Base-by-base conservation (phyloP, 75 land plant genomes). In the Cupressus sempervirens region DNA sequence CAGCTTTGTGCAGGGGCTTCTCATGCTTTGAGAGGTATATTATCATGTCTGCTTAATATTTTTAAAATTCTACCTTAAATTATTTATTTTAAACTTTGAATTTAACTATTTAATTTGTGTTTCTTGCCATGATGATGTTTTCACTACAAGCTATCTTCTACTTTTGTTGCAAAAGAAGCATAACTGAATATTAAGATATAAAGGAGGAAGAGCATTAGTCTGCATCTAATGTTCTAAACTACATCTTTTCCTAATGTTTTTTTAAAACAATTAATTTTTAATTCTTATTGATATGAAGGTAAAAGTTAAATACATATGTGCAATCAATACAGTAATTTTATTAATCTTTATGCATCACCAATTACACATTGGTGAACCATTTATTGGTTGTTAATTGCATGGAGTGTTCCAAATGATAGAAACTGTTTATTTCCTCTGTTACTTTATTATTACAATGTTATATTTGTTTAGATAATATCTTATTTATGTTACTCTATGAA, bases 1-100 rank as follows among this genome's bases (percentile, higher is more conserved):
- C 99, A 98, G 86, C 96, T 98, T 14, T 98, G 99, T 93, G 97
- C 96, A 85, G 98, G 99, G 74, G 99, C 98, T 85, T 91, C 94
- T 84, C 56, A 85, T 72, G 84, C 77, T 38, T 85, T 96, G 4
- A 88, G 90, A 92, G 98, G 98, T 96, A 82, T 85, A 54, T 34
- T 30, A 43, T 83, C 23, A 11, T 12, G 30, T 12, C 30, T 84
- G 73, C 29, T 30, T 81, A 20, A 62, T 23, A 62, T 52, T 84
- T 35, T 18, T 11, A 14, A 70, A 58, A 18, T 16, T 86, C 34
- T 29, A 2, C 83, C 76, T 34, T 15, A 73, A 18, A 45, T 14
- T 85, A 56, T 76, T 38, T 48, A 70, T 18, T 58, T 86, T 53
- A 38, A 13, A 48, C 82, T 83, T 81, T 14, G 52, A 34, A 35